Conservation (phyloP, 2,329 filamentous ascomycete genomes). For the Aspergillus proliferans region DNA sequence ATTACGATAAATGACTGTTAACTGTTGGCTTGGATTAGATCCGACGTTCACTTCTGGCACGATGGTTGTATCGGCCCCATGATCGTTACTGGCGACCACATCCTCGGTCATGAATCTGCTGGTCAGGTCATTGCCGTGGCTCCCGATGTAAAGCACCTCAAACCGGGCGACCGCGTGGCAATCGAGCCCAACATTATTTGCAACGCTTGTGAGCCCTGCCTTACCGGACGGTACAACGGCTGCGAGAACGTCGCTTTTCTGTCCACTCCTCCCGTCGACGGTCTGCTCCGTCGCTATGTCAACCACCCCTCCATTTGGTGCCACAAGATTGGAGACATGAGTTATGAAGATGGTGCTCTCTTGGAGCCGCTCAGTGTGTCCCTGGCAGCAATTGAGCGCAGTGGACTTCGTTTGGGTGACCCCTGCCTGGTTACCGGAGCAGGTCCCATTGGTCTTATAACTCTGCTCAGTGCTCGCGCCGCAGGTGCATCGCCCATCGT, state of each 20-base stretch:
- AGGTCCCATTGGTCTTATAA: constrained; percentile 88
- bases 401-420: constrained; percentile 75
- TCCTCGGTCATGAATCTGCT: constrained; percentile 90
- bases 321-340: constrained; percentile 91
- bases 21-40: constrained; percentile 45
- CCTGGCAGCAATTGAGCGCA: constrained; percentile 78
- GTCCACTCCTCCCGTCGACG: constrained; percentile 82
- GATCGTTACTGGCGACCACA: constrained; percentile 82
- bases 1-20: constrained; percentile 5
- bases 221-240: constrained; percentile 91
- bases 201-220: constrained; percentile 80
- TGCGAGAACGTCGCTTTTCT: constrained; percentile 82
- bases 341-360: constrained; percentile 83
- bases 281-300: constrained; percentile 83
- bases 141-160: constrained; percentile 68
- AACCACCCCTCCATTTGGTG: constrained; percentile 94
- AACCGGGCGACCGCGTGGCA: constrained; percentile 83
- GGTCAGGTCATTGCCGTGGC: constrained; percentile 65
- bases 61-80: constrained; percentile 92
- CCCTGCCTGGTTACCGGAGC: constrained; percentile 85
- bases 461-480: constrained; percentile 73
- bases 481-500: constrained; percentile 86
- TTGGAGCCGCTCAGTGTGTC: constrained; percentile 87
- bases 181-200: constrained; percentile 94
- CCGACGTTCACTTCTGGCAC: constrained; percentile 97